Evolutionary conservation across 2,329 filamentous ascomycete species (phyloP).

Genomic region (Verticillium alfalfae): DNA sequence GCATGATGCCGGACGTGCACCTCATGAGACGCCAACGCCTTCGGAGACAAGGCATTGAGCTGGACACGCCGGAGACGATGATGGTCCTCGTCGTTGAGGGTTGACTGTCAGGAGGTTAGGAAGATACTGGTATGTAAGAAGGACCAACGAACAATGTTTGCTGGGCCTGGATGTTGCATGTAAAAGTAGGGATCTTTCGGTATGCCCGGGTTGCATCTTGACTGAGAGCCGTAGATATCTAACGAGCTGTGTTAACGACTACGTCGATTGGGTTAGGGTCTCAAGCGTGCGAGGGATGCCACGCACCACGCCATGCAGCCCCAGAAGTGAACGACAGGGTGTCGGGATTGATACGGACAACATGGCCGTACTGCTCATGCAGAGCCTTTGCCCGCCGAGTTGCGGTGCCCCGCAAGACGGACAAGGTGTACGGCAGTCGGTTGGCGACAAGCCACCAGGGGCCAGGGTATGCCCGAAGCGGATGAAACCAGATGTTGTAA

Average conservation of each 20-base stretch:
- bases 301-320: slow-evolving; percentile 18
- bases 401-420: slow-evolving; percentile 12
- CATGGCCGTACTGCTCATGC: slow-evolving; percentile 33
- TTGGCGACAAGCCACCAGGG: slow-evolving; percentile 6
- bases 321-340: slow-evolving; percentile 37
- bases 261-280: not conserved
- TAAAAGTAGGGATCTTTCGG: not conserved
- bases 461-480: slow-evolving; percentile 21
- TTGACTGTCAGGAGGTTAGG: not conserved
- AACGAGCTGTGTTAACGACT: not conserved
- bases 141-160: not conserved
- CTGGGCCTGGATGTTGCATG: not conserved
- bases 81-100: not conserved
- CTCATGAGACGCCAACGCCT: not conserved
- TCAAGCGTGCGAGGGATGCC: not conserved
- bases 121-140: not conserved
- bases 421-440: not conserved
- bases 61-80: slow-evolving; percentile 1
- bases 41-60: slow-evolving; percentile 5
- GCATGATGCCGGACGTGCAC: not conserved
- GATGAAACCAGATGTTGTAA: slow-evolving; percentile 22
- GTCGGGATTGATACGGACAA: slow-evolving; percentile 40
- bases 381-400: slow-evolving; percentile 20
- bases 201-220: not conserved
- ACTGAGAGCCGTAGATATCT: not conserved